Conservation (phyloP, 495 filamentous ascomycete genomes). For the Trichocladium antarcticum region DNA sequence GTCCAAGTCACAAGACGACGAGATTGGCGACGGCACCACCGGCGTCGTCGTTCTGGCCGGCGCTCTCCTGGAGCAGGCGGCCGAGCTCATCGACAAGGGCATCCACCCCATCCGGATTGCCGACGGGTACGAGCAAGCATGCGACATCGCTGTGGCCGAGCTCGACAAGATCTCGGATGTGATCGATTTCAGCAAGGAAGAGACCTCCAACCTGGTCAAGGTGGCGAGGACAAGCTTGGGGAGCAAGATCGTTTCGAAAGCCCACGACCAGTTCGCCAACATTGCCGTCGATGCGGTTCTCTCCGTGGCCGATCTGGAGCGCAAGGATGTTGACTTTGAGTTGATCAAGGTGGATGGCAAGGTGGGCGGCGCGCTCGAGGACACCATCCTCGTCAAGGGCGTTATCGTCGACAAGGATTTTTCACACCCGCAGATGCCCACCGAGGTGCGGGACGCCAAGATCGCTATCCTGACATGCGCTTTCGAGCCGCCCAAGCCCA, state of each 20-base stretch:
- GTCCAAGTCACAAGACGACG: slow-evolving; percentile 98
- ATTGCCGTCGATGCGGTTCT: slow-evolving; percentile 96
- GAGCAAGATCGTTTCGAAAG: slow-evolving; percentile 98
- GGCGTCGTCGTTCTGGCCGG: slow-evolving; percentile 95
- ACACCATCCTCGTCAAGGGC: slow-evolving; percentile 88
- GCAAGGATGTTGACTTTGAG: slow-evolving; percentile 97
- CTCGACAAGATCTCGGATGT: slow-evolving; percentile 87
- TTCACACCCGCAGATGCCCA: slow-evolving; percentile 98
- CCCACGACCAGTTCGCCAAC: slow-evolving; percentile 93
- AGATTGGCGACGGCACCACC: slow-evolving; percentile 97
- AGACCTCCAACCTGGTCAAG: slow-evolving; percentile 75
- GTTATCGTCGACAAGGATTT: slow-evolving; percentile 99
- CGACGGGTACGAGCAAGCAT: slow-evolving; percentile 94
- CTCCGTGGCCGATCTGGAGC: slow-evolving; percentile 89
- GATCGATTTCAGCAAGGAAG: slow-evolving; percentile 67
- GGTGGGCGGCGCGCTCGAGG: slow-evolving; percentile 89
- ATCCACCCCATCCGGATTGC: slow-evolving; percentile 98
- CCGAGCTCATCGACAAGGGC: slow-evolving; percentile 97
- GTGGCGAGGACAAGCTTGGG: slow-evolving; percentile 94
- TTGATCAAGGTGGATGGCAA: slow-evolving; percentile 99
- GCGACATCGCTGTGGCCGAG: slow-evolving; percentile 87
- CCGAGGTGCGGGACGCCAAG: slow-evolving; percentile 86
- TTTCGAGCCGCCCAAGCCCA: slow-evolving; percentile 99
- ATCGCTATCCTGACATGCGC: slow-evolving; percentile 95
- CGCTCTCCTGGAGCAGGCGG: slow-evolving; percentile 91